Evolutionary conservation across 1,139 yeast species (phyloP).

Genomic region (Lodderomyces margitis): DNA sequence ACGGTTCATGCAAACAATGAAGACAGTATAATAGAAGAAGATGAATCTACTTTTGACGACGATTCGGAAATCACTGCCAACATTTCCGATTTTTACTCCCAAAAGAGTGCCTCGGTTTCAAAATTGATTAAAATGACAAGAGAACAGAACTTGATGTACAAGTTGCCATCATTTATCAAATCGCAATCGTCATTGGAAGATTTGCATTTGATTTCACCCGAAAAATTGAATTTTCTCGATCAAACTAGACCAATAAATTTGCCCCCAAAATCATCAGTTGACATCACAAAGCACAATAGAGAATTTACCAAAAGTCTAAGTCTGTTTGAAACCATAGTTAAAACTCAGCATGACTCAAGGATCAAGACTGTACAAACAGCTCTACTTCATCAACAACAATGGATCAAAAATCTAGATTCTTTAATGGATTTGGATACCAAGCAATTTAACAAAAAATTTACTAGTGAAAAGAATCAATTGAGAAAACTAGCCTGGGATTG

Average conservation of each 20-base stretch:
- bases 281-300: slow-evolving; percentile 38
- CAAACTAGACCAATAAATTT: slow-evolving; percentile 47
- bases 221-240: slow-evolving; percentile 38
- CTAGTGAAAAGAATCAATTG: slow-evolving; percentile 29
- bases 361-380: slow-evolving; percentile 20
- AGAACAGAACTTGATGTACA: slow-evolving; percentile 35
- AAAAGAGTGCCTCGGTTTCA: slow-evolving; percentile 36
- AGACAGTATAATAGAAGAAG: slow-evolving; percentile 18
- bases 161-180: slow-evolving; percentile 39
- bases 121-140: slow-evolving; percentile 32
- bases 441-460: slow-evolving; percentile 27
- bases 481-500: slow-evolving; percentile 43
- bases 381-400: slow-evolving; percentile 24
- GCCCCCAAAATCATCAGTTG: slow-evolving; percentile 40
- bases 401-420: slow-evolving; percentile 25
- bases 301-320: slow-evolving; percentile 37
- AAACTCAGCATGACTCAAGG: slow-evolving; percentile 22
- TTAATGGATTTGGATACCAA: slow-evolving; percentile 18
- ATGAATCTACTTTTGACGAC: slow-evolving; percentile 19
- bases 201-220: slow-evolving; percentile 40
- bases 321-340: slow-evolving; percentile 29
- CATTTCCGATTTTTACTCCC: slow-evolving; percentile 37
- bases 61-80: slow-evolving; percentile 37
- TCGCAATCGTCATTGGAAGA: slow-evolving; percentile 46
- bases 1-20: slow-evolving; percentile 15